Base-by-base conservation (phyloP, 1,139 yeast genomes). In the Chernovozyma sophiae-reginae region DNA sequence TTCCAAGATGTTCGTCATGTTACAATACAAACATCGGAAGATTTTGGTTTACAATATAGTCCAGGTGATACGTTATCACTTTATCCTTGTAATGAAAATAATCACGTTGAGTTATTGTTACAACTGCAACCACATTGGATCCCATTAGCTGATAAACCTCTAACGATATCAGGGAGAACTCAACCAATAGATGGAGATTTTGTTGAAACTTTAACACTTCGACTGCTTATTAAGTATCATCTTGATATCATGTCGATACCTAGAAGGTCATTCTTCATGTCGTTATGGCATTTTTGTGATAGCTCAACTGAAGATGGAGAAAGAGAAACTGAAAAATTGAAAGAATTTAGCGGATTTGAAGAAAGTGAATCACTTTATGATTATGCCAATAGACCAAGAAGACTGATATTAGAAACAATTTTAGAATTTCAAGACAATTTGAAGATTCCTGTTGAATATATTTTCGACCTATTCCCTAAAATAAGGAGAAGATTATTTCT, bases 1-100 rank as follows among this genome's bases (percentile, higher is more conserved):
- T 89, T 86, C 59, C 97, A 92, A 57, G 98, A 94, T 53, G 95
- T 92, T 1, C 70, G 96, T 29, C 79, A 76, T 41, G 56, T 90
- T 13, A 56, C 60, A 0, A 62, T 89, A 4, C 56, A 59, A 32
- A 45, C 60, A n/a, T 51, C 60, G 3, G 48, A 52, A 17, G 18
- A 30, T 2, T 27, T 10, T 24, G 48, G 33, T 11, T 43, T 72
- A 4, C 39, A 51, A 0, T 86, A 77, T 50, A 43, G 52, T 2
- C 90, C 96, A 0, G 98, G 97, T 3, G 97, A 92, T 50, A 79
- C 94, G 0, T 61, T 83, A 1, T 79, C 85, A 0, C 53, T 92
- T 17, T 87, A 82, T 51, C 96, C 98, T 0, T 61, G 72, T 22
- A 94, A 92, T 52, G 77, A 77, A 35, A 69, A 73, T 10, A 60